phyloP scores from a whole-genome alignment of 176 grass and related monocot genomes.

The Juncus effusus region DNA sequence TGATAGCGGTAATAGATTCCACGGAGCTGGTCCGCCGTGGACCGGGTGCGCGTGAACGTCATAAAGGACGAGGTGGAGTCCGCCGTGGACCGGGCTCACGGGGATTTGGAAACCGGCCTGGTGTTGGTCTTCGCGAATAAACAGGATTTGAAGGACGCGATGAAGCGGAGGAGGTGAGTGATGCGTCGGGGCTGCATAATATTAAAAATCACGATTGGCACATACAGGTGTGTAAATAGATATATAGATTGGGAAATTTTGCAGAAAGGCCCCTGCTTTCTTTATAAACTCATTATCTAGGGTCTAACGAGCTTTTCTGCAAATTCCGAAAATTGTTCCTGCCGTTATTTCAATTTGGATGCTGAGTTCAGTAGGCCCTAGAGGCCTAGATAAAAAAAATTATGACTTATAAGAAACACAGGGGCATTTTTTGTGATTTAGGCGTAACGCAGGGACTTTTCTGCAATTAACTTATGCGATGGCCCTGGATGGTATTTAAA shows the following conservation, averaged over 20 bases:
- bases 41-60: constrained; percentile 71
- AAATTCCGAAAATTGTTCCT: too few relatives aligned
- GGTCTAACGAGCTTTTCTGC: too few relatives aligned
- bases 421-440: too few relatives aligned
- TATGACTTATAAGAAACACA: too few relatives aligned
- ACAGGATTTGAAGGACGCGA: constrained; percentile 93
- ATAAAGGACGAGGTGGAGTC: constrained; percentile 70
- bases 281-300: too few relatives aligned
- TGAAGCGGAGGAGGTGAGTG: constrained; percentile 76
- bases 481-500: too few relatives aligned
- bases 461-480: constrained; percentile 42
- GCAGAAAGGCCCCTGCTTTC: too few relatives aligned
- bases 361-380: too few relatives aligned
- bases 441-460: constrained; percentile 34
- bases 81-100: constrained; percentile 64
- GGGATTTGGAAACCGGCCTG: constrained; percentile 51
- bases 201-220: constrained; percentile 97
- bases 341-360: too few relatives aligned
- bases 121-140: constrained; percentile 91
- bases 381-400: too few relatives aligned
- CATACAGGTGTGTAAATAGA: constrained; percentile 59
- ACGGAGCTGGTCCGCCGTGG: constrained; percentile 12
- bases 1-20: constrained; percentile 86
- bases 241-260: too few relatives aligned
- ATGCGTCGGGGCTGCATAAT: constrained; percentile 83